phyloP scores from a whole-genome alignment of 2,329 filamentous ascomycete species.

The Colletotrichum higginsianum region DNA sequence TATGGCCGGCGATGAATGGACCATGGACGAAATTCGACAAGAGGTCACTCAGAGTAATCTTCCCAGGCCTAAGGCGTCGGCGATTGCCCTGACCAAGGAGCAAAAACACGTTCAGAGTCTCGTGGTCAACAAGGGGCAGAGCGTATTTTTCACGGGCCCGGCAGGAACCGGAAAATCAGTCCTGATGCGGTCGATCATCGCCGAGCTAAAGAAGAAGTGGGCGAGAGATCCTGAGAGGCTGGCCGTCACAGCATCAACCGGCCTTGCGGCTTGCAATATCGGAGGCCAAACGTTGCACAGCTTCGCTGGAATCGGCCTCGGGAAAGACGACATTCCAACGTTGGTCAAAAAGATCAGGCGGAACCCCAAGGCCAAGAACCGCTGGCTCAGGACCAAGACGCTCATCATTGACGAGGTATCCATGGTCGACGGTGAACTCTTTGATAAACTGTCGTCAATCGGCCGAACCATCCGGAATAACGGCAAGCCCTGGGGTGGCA shows the following conservation, averaged over 20 bases:
- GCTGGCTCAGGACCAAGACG: slow-evolving; percentile 91
- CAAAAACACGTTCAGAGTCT: slow-evolving; percentile 87
- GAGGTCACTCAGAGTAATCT: slow-evolving; percentile 56
- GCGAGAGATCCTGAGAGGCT: slow-evolving; percentile 84
- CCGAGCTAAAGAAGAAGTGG: slow-evolving; percentile 83
- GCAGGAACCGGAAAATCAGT: slow-evolving; percentile 98
- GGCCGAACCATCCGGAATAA: slow-evolving; percentile 91
- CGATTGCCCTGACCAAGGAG: slow-evolving; percentile 85
- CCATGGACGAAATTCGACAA: slow-evolving; percentile 61
- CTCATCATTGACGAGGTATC: slow-evolving; percentile 96
- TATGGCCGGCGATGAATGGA: slow-evolving; percentile 56
- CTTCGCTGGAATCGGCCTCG: slow-evolving; percentile 94
- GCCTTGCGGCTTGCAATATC: slow-evolving; percentile 95
- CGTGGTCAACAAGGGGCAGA: slow-evolving; percentile 84
- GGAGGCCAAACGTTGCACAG: slow-evolving; percentile 96
- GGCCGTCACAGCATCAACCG: slow-evolving; percentile 95
- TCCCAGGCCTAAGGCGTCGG: slow-evolving; percentile 58
- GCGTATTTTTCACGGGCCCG: slow-evolving; percentile 98
- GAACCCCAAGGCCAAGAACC: slow-evolving; percentile 88
- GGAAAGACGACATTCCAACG: slow-evolving; percentile 86
- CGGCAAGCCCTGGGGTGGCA: slow-evolving; percentile 92
- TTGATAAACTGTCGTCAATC: slow-evolving; percentile 94
- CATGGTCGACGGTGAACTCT: slow-evolving; percentile 97
- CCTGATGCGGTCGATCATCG: slow-evolving; percentile 91
- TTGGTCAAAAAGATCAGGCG: slow-evolving; percentile 92